phyloP scores from a whole-genome alignment of 2,329 filamentous ascomycete genomes.

The Aspergillus floridensis region DNA sequence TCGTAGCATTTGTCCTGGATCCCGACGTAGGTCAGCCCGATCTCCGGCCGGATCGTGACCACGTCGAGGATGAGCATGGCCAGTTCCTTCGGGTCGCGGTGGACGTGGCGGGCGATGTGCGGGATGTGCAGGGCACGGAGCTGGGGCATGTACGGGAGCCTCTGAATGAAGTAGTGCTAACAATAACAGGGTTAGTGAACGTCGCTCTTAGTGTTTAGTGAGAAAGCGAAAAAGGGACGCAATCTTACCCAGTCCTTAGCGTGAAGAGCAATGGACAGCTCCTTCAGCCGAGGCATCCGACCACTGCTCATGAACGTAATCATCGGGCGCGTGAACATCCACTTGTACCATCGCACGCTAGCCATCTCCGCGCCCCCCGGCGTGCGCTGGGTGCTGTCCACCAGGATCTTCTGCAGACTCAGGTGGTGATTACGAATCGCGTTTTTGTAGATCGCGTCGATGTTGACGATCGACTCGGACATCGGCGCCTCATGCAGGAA shows the following conservation, averaged over 20 bases:
- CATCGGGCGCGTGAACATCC: constrained; percentile 69
- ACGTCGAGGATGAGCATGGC: constrained; percentile 76
- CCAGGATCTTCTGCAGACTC: constrained; percentile 69
- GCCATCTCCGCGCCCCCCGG: constrained; percentile 38
- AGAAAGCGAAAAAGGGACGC: neutral
- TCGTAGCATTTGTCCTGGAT: constrained; percentile 78
- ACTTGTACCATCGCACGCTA: constrained; percentile 60
- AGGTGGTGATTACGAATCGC: constrained; percentile 67
- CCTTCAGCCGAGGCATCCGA: constrained; percentile 67
- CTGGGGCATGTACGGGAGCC: constrained; percentile 67
- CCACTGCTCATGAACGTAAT: constrained; percentile 73
- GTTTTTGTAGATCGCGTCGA: constrained; percentile 69
- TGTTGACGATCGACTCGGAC: constrained; percentile 58
- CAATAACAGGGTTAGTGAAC: constrained; percentile 10
- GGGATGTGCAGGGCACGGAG: constrained; percentile 70
- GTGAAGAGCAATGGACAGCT: constrained; percentile 69
- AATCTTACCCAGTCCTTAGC: constrained; percentile 73
- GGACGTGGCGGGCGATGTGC: constrained; percentile 62
- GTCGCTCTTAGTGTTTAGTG: neutral
- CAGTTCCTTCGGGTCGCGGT: constrained; percentile 65
- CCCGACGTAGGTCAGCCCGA: constrained; percentile 74
- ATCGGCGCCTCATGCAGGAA: constrained; percentile 68
- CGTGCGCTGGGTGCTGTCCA: constrained; percentile 65
- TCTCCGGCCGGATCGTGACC: constrained; percentile 70
- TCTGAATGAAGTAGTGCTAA: constrained; percentile 75